Base-by-base conservation (phyloP, 2,329 filamentous ascomycete species). In the Neofusicoccum sp. region DNA sequence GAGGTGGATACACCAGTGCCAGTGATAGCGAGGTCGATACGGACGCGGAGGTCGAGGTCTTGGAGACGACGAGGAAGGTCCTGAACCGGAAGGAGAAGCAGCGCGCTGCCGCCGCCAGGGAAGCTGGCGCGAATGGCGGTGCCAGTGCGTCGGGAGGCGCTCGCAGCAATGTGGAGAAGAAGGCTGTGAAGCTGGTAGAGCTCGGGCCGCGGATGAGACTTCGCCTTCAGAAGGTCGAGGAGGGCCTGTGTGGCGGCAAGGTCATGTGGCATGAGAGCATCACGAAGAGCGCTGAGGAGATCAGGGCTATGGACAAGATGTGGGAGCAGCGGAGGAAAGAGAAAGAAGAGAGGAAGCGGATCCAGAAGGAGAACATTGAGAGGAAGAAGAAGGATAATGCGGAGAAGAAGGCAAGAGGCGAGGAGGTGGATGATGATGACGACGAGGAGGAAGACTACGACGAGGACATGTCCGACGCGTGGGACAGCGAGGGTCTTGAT, bases 231-330 rank as follows among this genome's bases (percentile, higher is more conserved):
- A 99, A 99, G 79, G 93, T 99, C 4, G 95, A 99, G 72, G 95
- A 99, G 68, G 95, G 93, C 1, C 77, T 98, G 6, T 97, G 92
- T 69, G 84, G 85, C 28, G 95, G 95, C 53, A 95, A 91, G 73
- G 84, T 96, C 61, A 90, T 99, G 89, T 99, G 95, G 95, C 95
- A 99, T 75, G 92, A 97, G 72, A 96, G 91, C 71, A 87, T 98
- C 58, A 85, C 88, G 72, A 99, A 99, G 82, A 86, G 86, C 6
- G 86, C 86, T 67, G 83, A 85, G 16, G 93, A 99, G 74, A 79
- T 91, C 61, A 84, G 87, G 71, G 85, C 89, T 65, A 77, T 97
- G 67, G 93, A 98, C 67, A 85, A 88, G 78, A 84, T 86, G 66
- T 98, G 95, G 90, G 88, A 92, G 66, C 79, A 89, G 76, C 84